These are phyloP conservation scores for Epithele typhae DNA, from an alignment of 768 basidiomycete species.

Conservation along the genomic window DNA sequence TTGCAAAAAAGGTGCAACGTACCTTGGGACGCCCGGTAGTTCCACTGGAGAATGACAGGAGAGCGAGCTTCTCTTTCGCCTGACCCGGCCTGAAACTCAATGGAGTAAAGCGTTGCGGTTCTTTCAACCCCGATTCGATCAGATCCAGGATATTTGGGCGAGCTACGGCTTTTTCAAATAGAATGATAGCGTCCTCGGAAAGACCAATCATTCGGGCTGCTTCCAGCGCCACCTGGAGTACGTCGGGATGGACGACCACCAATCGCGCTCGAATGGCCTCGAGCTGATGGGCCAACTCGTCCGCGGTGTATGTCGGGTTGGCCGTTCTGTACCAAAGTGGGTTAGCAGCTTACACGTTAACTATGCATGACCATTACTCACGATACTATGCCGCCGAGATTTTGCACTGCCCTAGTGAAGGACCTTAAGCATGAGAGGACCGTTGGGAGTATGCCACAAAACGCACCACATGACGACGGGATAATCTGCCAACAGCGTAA, in stretches of 20 bases:
- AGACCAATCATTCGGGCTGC: conserved; percentile 17
- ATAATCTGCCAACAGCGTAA: conserved; percentile 10
- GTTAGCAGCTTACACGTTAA: not conserved
- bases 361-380: conserved; percentile 18
- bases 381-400: conserved; percentile 53
- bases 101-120: conserved; percentile 33
- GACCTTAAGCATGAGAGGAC: not conserved
- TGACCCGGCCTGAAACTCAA: conserved; percentile 46
- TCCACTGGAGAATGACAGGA: conserved; percentile 67
- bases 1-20: too few species aligned
- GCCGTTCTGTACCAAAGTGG: conserved; percentile 16
- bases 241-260: conserved; percentile 20
- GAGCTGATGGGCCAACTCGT: conserved; percentile 26
- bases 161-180: conserved; percentile 7
- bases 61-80: conserved; percentile 61
- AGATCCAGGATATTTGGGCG: conserved; percentile 36
- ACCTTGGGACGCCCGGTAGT: conserved; percentile 70
- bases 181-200: conserved; percentile 16
- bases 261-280: conserved; percentile 15
- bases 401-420: conserved; percentile 40
- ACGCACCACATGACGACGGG: conserved; percentile 10
- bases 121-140: conserved; percentile 43
- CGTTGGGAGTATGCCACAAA: not conserved
- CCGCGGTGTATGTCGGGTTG: conserved; percentile 25
- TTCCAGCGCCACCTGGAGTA: conserved; percentile 14